Evolutionary conservation across 176 grass and related monocot species (phyloP), one percentile per base, ranked within the genome.

Genomic region (Ensete ventricosum): DNA sequence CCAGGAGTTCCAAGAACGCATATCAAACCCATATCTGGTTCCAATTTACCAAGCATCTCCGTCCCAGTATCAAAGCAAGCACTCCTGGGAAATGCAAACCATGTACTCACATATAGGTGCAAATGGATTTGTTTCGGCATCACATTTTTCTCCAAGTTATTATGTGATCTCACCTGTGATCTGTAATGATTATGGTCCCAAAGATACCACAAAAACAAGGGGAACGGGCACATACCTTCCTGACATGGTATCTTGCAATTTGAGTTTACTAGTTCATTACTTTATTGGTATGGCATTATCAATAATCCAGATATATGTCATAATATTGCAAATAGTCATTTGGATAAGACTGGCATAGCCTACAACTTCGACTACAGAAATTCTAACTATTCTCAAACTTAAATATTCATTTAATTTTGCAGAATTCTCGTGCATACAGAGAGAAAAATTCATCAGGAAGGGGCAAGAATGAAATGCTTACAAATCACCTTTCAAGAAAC

Each of bases 221-320:
- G 94, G 94, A 80, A 98, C 90, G 69, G 90, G 90, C 70, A 98
- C 94, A 54, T 98, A 93, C 85, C 88, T 93, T 72, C 90, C 94
- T 8, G 81, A 90, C 57, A 79, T 71, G 69, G 90, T 93, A 50
- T 79, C 75, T 83, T 64, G 78, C 9, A 67, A 68, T 64, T 27
- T 74, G 11, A 58, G 13, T 75, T 78, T 48, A 7, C 7, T 74
- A 2, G 34, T 43, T 43, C 34, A 43, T 43, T 43, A 43, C 34
- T 43, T 43, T 43, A 43, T 43, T 43, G 34, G 34, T 43, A 6
- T 43, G 34, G 34, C 34, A 43, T 43, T 43, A 43, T 43, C 4
- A 0, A 43, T 43, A 43, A 43, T 43, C 34, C 34, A 43, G 34
- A 43, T 43, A 34, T 34, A 43, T 65, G 63, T 65, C 21, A 11